These are phyloP conservation scores for Diaporthe sp. DNA, from an alignment of 2,329 filamentous ascomycete genomes.

Conservation along the genomic window DNA sequence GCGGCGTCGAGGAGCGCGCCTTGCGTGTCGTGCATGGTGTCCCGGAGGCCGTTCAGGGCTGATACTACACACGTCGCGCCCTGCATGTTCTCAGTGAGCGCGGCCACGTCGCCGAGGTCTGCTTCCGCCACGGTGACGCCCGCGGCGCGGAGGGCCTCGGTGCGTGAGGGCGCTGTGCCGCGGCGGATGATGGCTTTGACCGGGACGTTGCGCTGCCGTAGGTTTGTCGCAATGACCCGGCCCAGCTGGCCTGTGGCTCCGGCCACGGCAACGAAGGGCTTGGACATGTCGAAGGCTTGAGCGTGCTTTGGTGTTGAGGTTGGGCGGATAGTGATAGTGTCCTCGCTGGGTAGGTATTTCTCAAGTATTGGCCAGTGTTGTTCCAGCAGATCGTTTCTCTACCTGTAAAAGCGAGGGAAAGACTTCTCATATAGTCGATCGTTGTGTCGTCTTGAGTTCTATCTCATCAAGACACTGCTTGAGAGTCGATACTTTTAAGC, in stretches of 20 bases:
- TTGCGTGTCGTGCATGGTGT: conserved; percentile 56
- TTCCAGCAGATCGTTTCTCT: neutral
- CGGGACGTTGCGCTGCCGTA: conserved; percentile 36
- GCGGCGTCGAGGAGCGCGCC: conserved; percentile 68
- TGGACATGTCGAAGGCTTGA: conserved; percentile 30
- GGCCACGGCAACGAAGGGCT: conserved; percentile 41
- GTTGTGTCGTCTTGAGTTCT: neutral
- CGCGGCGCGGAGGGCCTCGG: conserved; percentile 30
- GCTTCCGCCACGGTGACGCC: conserved; percentile 38
- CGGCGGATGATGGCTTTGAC: conserved; percentile 43
- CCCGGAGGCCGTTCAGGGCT: conserved; percentile 40
- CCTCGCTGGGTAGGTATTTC: neutral
- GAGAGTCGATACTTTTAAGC: neutral
- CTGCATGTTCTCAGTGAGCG: conserved; percentile 34
- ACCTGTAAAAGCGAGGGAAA: neutral
- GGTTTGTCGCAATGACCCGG: conserved; percentile 36
- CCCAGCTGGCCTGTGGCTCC: conserved; percentile 43
- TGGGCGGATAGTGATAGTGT: neutral
- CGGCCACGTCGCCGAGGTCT: conserved; percentile 38
- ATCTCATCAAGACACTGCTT: neutral
- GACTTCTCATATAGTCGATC: neutral
- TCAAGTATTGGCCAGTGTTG: too few relatives aligned
- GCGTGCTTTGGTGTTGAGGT: neutral
- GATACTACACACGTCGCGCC: conserved; percentile 38
- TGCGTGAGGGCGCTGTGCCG: conserved; percentile 35